Percentiles rank a stretch among this genome's conserved stretches.
Evolutionary conservation across 768 basidiomycete species (phyloP).

Genomic region (Cyathus striatus): DNA sequence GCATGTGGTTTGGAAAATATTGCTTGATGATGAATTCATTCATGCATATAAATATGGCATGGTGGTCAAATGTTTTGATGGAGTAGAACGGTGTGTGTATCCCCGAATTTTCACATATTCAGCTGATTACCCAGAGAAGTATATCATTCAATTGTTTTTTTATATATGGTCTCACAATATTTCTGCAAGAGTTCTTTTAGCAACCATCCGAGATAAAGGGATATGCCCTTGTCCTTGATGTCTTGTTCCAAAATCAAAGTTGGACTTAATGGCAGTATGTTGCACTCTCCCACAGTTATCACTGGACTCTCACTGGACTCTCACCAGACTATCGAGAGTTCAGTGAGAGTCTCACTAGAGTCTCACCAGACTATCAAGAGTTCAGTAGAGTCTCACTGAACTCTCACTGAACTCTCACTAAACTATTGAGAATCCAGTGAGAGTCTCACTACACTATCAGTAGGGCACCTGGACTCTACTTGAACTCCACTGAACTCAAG

Average conservation of each 20-base stretch:
- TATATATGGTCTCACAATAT: not conserved
- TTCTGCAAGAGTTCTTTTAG: slow-evolving; percentile 9
- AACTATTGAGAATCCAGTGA: no score
- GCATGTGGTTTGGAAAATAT: slow-evolving; percentile 22
- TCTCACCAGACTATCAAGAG: no score
- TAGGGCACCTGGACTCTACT: no score
- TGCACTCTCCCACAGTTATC: no score
- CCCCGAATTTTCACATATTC: slow-evolving; percentile 30
- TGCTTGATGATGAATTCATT: slow-evolving; percentile 27
- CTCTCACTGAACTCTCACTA: no score
- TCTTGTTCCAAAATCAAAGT: slow-evolving; percentile 6
- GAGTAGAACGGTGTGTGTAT: slow-evolving; percentile 20
- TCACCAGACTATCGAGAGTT: no score
- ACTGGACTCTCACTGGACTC: no score
- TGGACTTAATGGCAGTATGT: not conserved
- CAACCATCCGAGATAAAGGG: slow-evolving; percentile 17
- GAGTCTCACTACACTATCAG: no score
- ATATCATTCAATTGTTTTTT: slow-evolving; percentile 5
- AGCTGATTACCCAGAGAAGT: slow-evolving; percentile 38
- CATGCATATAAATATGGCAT: slow-evolving; percentile 27
- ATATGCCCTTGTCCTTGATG: slow-evolving; percentile 21
- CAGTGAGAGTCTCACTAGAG: no score
- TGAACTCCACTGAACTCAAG: no score
- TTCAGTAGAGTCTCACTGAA: no score
- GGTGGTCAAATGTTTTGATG: slow-evolving; percentile 24